Evolutionary conservation across 768 basidiomycete genomes (phyloP).

Genomic region (Tulasnella calospora): DNA sequence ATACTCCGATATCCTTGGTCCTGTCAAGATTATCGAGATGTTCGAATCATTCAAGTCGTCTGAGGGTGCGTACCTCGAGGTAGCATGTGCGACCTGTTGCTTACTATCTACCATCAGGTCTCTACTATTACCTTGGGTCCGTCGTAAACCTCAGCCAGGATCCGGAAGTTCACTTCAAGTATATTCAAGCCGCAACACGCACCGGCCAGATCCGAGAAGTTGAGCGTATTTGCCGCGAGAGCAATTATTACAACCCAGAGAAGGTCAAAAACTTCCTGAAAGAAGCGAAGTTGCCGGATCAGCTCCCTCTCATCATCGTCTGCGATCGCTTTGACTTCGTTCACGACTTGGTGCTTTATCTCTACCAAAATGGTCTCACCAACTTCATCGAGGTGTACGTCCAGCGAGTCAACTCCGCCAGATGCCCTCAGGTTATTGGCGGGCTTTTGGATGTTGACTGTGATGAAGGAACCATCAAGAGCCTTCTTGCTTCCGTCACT

Average conservation of each 20-base stretch:
- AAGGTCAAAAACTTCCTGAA: slow-evolving; percentile 99
- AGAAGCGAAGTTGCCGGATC: slow-evolving; percentile 93
- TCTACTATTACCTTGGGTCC: slow-evolving; percentile 98
- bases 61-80: slow-evolving; percentile 55
- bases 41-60: slow-evolving; percentile 97
- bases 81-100: not conserved
- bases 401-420: slow-evolving; percentile 92
- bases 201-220: slow-evolving; percentile 99
- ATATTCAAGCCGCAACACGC: slow-evolving; percentile 96
- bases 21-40: slow-evolving; percentile 96
- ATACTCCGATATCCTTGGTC: slow-evolving; percentile 96
- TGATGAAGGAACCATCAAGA: slow-evolving; percentile 93
- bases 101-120: slow-evolving; percentile 44
- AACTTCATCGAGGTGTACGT: slow-evolving; percentile 99
- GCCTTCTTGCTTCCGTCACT: slow-evolving; percentile 85
- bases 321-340: slow-evolving; percentile 99
- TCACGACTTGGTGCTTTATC: slow-evolving; percentile 95
- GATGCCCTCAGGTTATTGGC: slow-evolving; percentile 95
- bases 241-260: slow-evolving; percentile 96
- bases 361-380: slow-evolving; percentile 94
- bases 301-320: slow-evolving; percentile 97
- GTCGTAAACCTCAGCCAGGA: slow-evolving; percentile 96
- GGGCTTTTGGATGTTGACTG: slow-evolving; percentile 97
- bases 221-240: slow-evolving; percentile 96
- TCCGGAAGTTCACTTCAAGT: slow-evolving; percentile 98